Conservation (phyloP, 148 eudicot species). For the Heliamphora exappendiculata region DNA sequence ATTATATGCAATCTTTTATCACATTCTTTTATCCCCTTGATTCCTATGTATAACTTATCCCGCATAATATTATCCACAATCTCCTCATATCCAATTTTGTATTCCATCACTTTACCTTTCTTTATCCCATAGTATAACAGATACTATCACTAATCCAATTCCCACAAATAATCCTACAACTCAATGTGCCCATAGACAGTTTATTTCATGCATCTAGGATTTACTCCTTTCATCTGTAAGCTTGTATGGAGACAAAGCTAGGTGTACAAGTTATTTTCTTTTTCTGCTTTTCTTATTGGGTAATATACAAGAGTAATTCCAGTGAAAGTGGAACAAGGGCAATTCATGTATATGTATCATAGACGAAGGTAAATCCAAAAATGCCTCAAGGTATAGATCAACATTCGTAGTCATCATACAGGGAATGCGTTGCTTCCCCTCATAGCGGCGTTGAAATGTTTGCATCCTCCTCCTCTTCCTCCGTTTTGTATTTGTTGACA, state of each 20-base stretch:
- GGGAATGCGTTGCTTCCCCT: not conserved
- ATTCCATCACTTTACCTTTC: too few species aligned
- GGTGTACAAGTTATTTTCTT: not conserved
- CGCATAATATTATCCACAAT: too few species aligned
- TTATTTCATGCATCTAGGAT: not conserved
- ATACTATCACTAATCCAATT: too few species aligned
- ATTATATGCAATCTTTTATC: too few species aligned
- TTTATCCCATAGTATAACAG: too few species aligned
- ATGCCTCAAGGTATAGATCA: not conserved
- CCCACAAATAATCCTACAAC: too few species aligned
- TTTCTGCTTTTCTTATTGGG: not conserved
- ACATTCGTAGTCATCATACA: not conserved
- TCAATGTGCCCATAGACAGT: too few species aligned
- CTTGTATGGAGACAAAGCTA: not conserved
- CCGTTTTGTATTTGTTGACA: not conserved
- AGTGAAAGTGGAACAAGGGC: not conserved
- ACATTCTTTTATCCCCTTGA: too few species aligned
- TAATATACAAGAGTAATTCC: not conserved
- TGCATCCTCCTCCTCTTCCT: not conserved
- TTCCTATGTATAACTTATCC: too few species aligned
- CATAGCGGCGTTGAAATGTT: not conserved
- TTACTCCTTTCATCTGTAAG: not conserved
- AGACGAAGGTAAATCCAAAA: not conserved
- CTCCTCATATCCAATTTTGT: too few species aligned
- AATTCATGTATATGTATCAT: not conserved